A percentile compares a stretch with the other conserved stretches of the same genome.
Evolutionary conservation across 495 filamentous ascomycete genomes (phyloP).

Genomic region (Evansstolkia leycettana): DNA sequence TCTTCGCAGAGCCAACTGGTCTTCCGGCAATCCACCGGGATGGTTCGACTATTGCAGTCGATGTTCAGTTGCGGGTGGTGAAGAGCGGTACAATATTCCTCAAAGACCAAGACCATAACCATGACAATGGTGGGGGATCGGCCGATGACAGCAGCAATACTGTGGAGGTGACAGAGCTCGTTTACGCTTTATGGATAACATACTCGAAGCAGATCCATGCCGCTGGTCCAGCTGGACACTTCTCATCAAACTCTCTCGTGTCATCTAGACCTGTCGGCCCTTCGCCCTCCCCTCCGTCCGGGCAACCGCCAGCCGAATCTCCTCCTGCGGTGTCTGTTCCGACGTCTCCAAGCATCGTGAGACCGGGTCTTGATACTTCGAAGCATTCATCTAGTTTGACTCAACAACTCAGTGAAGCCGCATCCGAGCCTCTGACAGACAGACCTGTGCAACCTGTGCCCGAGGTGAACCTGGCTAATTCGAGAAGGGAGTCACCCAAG

Average conservation of each 20-base stretch:
- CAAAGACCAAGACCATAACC: conserved; percentile 27
- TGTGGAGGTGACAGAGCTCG: conserved; percentile 55
- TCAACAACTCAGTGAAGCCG: conserved; percentile 63
- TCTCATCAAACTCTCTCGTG: conserved; percentile 23
- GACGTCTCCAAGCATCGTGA: conserved; percentile 54
- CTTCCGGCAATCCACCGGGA: conserved; percentile 79
- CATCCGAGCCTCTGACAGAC: conserved; percentile 39
- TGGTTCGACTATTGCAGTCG: conserved; percentile 79
- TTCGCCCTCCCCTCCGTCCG: conserved; percentile 8
- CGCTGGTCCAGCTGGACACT: conserved; percentile 40
- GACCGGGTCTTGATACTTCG: conserved; percentile 35
- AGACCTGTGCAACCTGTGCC: conserved; percentile 31
- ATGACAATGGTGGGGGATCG: conserved; percentile 16
- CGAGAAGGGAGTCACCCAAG: conserved; percentile 25
- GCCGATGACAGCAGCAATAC: conserved; percentile 28
- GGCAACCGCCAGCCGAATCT: conserved; percentile 3
- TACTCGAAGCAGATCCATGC: conserved; percentile 90
- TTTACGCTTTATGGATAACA: conserved; percentile 94
- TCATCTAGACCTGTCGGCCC: conserved; percentile 9
- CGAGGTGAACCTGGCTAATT: conserved; percentile 20
- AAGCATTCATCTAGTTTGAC: conserved; percentile 49
- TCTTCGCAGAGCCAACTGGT: conserved; percentile 70
- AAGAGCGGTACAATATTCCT: conserved; percentile 57
- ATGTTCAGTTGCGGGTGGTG: conserved; percentile 91
- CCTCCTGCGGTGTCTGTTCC: no score